Base-by-base conservation (phyloP, 1,284 basidiomycete species). In the Caloboletus inedulis region DNA sequence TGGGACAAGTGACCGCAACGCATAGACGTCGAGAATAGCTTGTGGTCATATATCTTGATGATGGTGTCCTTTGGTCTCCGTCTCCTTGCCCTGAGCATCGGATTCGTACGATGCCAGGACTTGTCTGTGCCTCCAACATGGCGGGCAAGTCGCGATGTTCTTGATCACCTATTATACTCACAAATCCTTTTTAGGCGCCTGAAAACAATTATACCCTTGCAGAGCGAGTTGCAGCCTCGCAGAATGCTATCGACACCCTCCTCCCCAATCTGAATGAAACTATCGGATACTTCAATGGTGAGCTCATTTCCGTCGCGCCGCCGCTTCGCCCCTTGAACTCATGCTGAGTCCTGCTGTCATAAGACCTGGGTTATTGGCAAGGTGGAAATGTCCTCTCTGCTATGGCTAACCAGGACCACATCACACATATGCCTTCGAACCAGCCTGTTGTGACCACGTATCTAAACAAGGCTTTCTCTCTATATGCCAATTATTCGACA, bases 301-400 rank as follows among this genome's bases (percentile, higher is more conserved):
- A 30, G 31, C 16, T 10, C 18, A 18, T 29, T 10, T 42, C 10
- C 10, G 2, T 35, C 21, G 21, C 13, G 13, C 18, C n/a, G 6
- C 1, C 12, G 10, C 8, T 18, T 47, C 23, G 16, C 9, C 14
- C 19, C 14, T 27, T 8, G 13, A 35, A 33, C n/a, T 45, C 12
- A 53, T 7, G 16, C 7, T n/a, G 19, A 34, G 16, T n/a, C 5
- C 7, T 30, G n/a, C 35, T 27, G n/a, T 35, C 18, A 19, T 7
- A 35, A 78, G 76, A 72, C 8, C 72, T 79, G 34, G 69, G 75
- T 40, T 79, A 69, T 55, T 79, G 78, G 77, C 74, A 77, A 54
- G 69, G 76, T n/a, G 78, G 69, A 3, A 79, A 78, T 47, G 75
- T 73, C 7, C 75, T 69, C 62, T 75, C 76, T 12, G 73, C 71